Conservation (phyloP, 768 basidiomycete genomes). For the Tulasnella sp. region DNA sequence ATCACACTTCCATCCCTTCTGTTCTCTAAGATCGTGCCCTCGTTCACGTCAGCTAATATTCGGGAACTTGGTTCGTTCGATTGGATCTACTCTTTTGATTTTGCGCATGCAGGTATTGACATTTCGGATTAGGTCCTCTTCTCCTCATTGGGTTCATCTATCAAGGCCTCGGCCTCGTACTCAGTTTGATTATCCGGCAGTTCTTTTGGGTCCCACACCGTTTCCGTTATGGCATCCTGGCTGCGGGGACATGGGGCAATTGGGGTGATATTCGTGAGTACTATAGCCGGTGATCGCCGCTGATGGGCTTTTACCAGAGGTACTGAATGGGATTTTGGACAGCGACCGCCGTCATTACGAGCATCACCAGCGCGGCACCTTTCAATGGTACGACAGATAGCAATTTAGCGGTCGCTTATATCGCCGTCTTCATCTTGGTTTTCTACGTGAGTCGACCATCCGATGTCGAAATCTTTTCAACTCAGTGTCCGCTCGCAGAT, state of each 20-base stretch:
- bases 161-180: conserved; percentile 40
- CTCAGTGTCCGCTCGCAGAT: conserved; percentile 29
- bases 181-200: conserved; percentile 46
- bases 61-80: conserved; percentile 16
- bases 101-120: not conserved
- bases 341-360: conserved; percentile 58
- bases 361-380: conserved; percentile 47
- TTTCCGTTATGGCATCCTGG: conserved; percentile 58
- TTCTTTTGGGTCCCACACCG: conserved; percentile 70
- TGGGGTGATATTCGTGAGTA: conserved; percentile 57
- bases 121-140: conserved; percentile 41
- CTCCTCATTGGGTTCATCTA: conserved; percentile 51
- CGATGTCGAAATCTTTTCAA: no score
- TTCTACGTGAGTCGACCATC: conserved; percentile 45
- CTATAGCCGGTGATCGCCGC: not conserved
- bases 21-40: conserved; percentile 62
- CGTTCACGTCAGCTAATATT: conserved; percentile 49
- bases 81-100: not conserved
- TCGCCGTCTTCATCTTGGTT: conserved; percentile 48
- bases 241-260: conserved; percentile 60
- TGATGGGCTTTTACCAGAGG: not conserved
- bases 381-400: conserved; percentile 50
- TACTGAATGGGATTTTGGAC: no score
- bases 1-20: conserved; percentile 51
- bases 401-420: conserved; percentile 53